These are phyloP conservation scores for Cutaneotrichosporon cutaneum DNA, from an alignment of 1,284 basidiomycete species.

Conservation along the genomic window DNA sequence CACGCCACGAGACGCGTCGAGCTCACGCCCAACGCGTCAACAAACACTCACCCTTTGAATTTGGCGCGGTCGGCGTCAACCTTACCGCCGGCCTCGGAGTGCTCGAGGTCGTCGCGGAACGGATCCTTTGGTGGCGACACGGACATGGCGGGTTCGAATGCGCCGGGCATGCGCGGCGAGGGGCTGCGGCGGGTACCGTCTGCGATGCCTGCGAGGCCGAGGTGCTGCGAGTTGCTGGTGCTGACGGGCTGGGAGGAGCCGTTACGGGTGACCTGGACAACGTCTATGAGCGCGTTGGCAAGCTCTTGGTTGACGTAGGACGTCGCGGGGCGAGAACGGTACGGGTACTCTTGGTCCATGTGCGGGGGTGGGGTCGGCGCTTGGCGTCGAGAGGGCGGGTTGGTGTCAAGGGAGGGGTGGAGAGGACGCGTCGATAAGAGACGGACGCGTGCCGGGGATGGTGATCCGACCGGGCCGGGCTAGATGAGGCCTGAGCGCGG, in stretches of 20 bases:
- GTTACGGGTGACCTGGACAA: slow-evolving; percentile 41
- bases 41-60: slow-evolving; percentile 18
- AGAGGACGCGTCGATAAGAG: background rate
- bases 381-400: slow-evolving; percentile 1
- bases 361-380: background rate
- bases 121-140: slow-evolving; percentile 15
- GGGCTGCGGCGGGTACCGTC: background rate
- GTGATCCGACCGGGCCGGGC: background rate
- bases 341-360: slow-evolving; percentile 2
- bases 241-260: slow-evolving; percentile 27
- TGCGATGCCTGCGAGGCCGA: background rate
- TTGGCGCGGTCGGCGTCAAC: slow-evolving; percentile 6
- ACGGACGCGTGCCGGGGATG: background rate
- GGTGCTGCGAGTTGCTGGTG: slow-evolving; percentile 5
- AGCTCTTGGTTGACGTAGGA: slow-evolving; percentile 31
- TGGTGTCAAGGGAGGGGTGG: background rate
- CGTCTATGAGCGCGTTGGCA: slow-evolving; percentile 43
- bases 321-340: slow-evolving; percentile 2
- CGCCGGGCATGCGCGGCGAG: background rate
- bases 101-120: slow-evolving; percentile 10
- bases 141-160: slow-evolving; percentile 5
- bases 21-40: background rate
- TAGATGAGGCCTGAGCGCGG: background rate
- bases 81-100: slow-evolving; percentile 2
- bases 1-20: background rate